Evolutionary conservation across 2,329 filamentous ascomycete genomes (phyloP).

Genomic region (Didymella pinodella): DNA sequence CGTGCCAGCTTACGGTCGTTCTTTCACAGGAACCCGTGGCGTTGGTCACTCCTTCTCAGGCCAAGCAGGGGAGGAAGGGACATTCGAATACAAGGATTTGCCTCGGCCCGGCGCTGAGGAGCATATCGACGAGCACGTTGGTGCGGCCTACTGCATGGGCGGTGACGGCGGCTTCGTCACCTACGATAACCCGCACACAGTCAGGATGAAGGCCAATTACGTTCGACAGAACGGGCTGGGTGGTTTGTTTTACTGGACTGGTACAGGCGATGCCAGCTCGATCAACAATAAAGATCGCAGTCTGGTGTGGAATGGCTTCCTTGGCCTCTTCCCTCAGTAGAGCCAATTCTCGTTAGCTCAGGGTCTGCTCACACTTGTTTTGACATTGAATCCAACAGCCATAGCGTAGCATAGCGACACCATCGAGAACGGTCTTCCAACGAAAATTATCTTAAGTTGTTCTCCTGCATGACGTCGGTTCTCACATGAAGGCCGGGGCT

Average conservation of each 20-base stretch:
- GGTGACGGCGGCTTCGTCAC: conserved; percentile 79
- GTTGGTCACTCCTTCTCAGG: conserved; percentile 68
- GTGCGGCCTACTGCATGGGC: conserved; percentile 75
- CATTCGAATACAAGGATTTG: conserved; percentile 77
- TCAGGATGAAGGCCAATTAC: conserved; percentile 76
- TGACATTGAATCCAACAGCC: conserved; percentile 6
- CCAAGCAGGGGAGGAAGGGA: conserved; percentile 67
- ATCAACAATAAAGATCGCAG: conserved; percentile 59
- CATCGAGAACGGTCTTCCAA: not conserved
- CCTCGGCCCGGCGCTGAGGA: conserved; percentile 70
- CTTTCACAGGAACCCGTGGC: conserved; percentile 71
- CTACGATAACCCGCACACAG: conserved; percentile 81
- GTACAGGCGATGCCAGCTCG: conserved; percentile 69
- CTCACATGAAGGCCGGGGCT: conserved; percentile 15
- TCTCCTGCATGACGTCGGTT: conserved; percentile 15
- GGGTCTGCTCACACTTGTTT: not conserved
- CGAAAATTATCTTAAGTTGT: not conserved
- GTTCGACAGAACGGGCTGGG: conserved; percentile 75
- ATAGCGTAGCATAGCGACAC: conserved; percentile 21
- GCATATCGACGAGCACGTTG: conserved; percentile 69
- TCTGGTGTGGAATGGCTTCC: conserved; percentile 67
- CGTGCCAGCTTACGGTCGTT: conserved; percentile 77
- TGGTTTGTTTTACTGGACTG: conserved; percentile 83
- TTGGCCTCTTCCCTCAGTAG: conserved; percentile 56
- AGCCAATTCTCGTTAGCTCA: not conserved